phyloP scores from a whole-genome alignment of 2,329 filamentous ascomycete genomes.

The Pseudocercospora vitis region DNA sequence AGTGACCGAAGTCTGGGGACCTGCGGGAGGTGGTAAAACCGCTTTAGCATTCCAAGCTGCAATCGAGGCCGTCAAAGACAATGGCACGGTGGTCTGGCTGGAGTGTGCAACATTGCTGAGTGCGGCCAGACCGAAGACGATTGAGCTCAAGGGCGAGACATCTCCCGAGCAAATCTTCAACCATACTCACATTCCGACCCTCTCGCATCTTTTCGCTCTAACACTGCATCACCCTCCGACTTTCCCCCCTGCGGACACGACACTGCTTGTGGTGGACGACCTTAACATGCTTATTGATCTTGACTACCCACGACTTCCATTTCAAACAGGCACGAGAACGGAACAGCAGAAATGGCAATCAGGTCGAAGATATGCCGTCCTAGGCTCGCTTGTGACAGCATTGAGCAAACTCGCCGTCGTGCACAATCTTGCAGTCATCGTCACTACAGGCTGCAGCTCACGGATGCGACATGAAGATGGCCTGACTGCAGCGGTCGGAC shows the following conservation, averaged over 20 bases:
- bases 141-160: background rate
- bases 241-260: conserved; percentile 63
- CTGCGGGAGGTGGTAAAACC: conserved; percentile 83
- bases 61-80: conserved; percentile 61
- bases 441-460: conserved; percentile 80
- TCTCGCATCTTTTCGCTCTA: conserved; percentile 70
- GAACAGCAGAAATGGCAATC: conserved; percentile 52
- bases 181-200: conserved; percentile 60
- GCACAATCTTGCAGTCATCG: conserved; percentile 69
- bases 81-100: conserved; percentile 73
- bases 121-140: conserved; percentile 8
- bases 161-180: conserved; percentile 48
- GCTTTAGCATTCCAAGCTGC: conserved; percentile 58
- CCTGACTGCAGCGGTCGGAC: conserved; percentile 66
- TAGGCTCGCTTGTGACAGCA: conserved; percentile 62
- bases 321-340: conserved; percentile 40
- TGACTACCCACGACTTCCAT: conserved; percentile 63
- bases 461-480: conserved; percentile 61
- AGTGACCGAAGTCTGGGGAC: conserved; percentile 84
- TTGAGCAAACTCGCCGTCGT: conserved; percentile 72
- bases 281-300: conserved; percentile 74
- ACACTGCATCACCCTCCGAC: conserved; percentile 64
- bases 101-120: conserved; percentile 21
- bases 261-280: conserved; percentile 74
- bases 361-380: conserved; percentile 58